Base-by-base conservation (phyloP, 495 filamentous ascomycete species). In the Aspergillus asperescens region DNA sequence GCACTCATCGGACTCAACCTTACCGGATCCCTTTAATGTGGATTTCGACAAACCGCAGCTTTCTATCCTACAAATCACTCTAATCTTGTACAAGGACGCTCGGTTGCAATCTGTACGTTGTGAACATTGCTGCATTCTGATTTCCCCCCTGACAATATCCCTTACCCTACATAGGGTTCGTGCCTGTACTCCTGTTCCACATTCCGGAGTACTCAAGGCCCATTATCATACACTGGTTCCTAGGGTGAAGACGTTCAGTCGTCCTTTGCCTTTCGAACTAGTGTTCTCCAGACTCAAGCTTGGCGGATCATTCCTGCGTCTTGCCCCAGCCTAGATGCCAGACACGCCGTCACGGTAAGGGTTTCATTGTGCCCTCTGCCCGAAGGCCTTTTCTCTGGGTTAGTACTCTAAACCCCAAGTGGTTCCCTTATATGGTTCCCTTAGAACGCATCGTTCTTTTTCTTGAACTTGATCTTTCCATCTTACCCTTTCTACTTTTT, bases 241-340 rank as follows among this genome's bases (percentile, higher is more conserved):
- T 73, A 75, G 67, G 73, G 82, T 78, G 82, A 82, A 85, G 79
- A 79, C 81, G 81, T 85, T 85, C 72, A 75, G 79, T 85, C 81
- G 82, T 82, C 68, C 77, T 81, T 83, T 75, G 77, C 77, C 78
- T 79, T 68, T 71, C 59, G 60, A 35, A 63, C 61, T 73, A 64
- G 70, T 65, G 66, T 71, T 63, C 67, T 59, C 46, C 62, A 72
- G 60, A 64, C 53, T 64, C 60, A 57, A 59, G 60, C 66, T 68
- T 66, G 63, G 56, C 69, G 64, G 69, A 67, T 71, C 66, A 74
- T 73, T 74, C 70, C 75, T 81, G 69, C 68, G 58, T 75, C 69
- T 67, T 73, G 73, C 62, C 57, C 67, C 68, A 70, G 66, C 67
- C 74, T 74, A 74, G 73, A 76, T 76, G 73, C 73, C 73, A 76